Evolutionary conservation across 2,329 filamentous ascomycete species (phyloP).

Genomic region (Colletotrichum filicis): DNA sequence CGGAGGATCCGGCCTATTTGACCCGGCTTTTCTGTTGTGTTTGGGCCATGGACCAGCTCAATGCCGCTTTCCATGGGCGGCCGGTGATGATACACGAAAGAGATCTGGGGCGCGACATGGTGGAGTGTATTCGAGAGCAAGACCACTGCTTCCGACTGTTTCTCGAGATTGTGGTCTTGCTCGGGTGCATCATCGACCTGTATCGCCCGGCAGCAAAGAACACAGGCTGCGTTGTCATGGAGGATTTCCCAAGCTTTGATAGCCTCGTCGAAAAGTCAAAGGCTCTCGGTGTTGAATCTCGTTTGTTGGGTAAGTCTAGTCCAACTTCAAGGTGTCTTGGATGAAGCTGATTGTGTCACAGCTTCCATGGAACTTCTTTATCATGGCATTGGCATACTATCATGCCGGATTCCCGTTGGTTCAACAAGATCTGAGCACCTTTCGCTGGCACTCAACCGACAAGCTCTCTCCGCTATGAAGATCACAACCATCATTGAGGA

Average conservation of each 20-base stretch:
- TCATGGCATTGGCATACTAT: constrained; percentile 38
- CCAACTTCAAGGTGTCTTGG: not conserved
- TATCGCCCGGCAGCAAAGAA: constrained; percentile 37
- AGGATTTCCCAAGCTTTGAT: constrained; percentile 21
- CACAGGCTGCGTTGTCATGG: constrained; percentile 24
- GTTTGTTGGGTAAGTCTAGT: constrained; percentile 35
- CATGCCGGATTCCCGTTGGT: constrained; percentile 31
- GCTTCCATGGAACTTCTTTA: constrained; percentile 39
- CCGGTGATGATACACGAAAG: constrained; percentile 39
- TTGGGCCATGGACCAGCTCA: constrained; percentile 39
- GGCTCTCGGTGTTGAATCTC: constrained; percentile 34
- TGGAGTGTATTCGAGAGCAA: constrained; percentile 37
- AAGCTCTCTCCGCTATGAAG: constrained; percentile 38
- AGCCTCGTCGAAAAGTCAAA: constrained; percentile 21
- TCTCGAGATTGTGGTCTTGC: constrained; percentile 37
- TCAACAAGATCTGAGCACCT: constrained; percentile 29
- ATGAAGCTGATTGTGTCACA: constrained; percentile 6
- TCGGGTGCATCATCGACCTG: constrained; percentile 38
- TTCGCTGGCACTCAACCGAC: constrained; percentile 26
- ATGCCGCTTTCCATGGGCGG: constrained; percentile 39
- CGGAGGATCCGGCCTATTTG: constrained; percentile 26
- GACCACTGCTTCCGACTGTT: constrained; percentile 38
- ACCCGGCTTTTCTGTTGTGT: constrained; percentile 40
- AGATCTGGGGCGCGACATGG: constrained; percentile 38
- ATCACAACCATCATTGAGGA: constrained; percentile 37